These are phyloP conservation scores for Fibroporia radiculosa DNA, from an alignment of 768 basidiomycete species.

Conservation along the genomic window DNA sequence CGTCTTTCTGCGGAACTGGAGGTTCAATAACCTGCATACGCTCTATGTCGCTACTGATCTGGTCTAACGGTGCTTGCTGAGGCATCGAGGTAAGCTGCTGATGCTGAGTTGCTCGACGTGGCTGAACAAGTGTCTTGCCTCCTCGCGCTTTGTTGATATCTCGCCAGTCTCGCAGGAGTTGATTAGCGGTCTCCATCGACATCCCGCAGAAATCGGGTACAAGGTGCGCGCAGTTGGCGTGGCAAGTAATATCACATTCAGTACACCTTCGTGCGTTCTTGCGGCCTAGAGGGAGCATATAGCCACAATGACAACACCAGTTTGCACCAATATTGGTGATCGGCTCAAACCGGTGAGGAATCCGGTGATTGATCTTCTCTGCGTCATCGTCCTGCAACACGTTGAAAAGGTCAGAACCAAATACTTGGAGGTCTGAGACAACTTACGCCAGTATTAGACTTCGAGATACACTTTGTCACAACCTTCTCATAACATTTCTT, in stretches of 20 bases:
- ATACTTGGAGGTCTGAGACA: background rate
- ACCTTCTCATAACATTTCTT: conserved; percentile 99
- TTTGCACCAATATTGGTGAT: conserved; percentile 96
- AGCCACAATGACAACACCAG: conserved; percentile 99
- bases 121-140: conserved; percentile 34
- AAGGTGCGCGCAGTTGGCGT: conserved; percentile 94
- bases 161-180: conserved; percentile 81
- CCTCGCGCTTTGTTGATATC: conserved; percentile 77
- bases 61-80: conserved; percentile 19
- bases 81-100: conserved; percentile 19
- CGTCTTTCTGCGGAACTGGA: conserved; percentile 10
- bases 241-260: conserved; percentile 94
- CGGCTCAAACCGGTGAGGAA: conserved; percentile 96
- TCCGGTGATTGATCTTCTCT: conserved; percentile 98
- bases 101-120: conserved; percentile 27
- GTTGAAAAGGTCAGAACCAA: background rate
- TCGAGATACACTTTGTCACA: conserved; percentile 98
- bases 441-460: conserved; percentile 88
- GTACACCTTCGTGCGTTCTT: conserved; percentile 96
- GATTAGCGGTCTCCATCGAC: conserved; percentile 99
- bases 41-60: conserved; percentile 18
- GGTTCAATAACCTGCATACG: conserved; percentile 13
- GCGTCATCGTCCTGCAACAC: conserved; percentile 81
- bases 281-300: conserved; percentile 92
- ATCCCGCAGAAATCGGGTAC: conserved; percentile 99